Evolutionary conservation across 192 early-diverging fungal species (phyloP), one percentile per base, ranked within the genome.

Genomic region (Backusella parvicylindrica): DNA sequence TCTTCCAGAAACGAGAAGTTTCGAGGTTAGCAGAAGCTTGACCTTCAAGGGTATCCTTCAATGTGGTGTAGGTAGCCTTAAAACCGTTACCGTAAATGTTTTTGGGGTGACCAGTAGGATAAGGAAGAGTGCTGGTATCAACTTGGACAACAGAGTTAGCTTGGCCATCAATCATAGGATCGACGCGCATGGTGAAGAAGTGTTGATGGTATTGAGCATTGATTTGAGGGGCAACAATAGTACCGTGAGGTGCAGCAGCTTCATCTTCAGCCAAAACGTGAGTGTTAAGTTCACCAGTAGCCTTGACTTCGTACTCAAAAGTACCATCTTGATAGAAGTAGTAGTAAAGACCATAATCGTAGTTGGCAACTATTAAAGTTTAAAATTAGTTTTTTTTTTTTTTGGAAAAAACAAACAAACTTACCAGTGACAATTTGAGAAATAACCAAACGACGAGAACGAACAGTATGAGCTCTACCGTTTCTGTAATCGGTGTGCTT

Each of bases 241-340:
- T 72, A 74, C 81, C 81, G 40, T 68, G 76, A 31, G 43, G 64
- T 41, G 75, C 81, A 18, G 81, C 70, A 23, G 40, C 63, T 64
- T 82, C 81, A 37, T 82, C 81, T 56, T 82, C 81, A 30, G 81
- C 81, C 38, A 82, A 56, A 65, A 82, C 81, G 67, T 78, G 77
- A 15, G 77, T 82, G 35, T 82, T 82, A 26, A 82, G 64, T 56
- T 82, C 81, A 53, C 81, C 81, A 70, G 81, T 82, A 36, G 81
- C 81, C 74, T 82, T 82, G 50, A 82, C 77, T 64, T 82, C 81
- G 28, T 82, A 82, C 64, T 82, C 69, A 40, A 82, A 78, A 49
- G 77, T 82, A 72, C 81, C 81, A 72, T 82, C 81, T 67, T 82
- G 81, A 35, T 82, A 79, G 38, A 82, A 82, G 72, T 78, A 78